Evolutionary conservation across 176 grass and related monocot genomes (phyloP).

Genomic region (Phragmites australis): DNA sequence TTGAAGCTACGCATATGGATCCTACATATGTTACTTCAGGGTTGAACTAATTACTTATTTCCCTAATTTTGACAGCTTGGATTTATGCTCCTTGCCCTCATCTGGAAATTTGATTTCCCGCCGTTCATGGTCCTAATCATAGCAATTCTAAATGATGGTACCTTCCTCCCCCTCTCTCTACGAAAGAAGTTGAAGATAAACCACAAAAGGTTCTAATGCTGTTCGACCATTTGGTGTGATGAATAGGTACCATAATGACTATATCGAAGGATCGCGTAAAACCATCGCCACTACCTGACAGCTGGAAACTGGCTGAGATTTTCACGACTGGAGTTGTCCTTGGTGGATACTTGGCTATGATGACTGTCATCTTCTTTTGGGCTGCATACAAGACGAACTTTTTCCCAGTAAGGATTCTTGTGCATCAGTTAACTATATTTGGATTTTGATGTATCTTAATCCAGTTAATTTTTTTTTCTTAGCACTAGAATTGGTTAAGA

Average conservation of each 20-base stretch:
- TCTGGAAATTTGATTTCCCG: conserved; percentile 79
- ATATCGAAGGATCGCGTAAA: conserved; percentile 85
- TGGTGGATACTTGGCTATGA: conserved; percentile 71
- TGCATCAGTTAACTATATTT: not conserved
- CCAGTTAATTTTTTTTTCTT: not conserved
- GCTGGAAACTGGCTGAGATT: conserved; percentile 79
- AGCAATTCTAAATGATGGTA: conserved; percentile 81
- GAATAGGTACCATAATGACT: conserved; percentile 76
- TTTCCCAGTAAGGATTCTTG: conserved; percentile 51
- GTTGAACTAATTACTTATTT: not conserved
- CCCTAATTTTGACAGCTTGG: conserved; percentile 53
- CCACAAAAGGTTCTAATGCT: not conserved
- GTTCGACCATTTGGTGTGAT: conserved; percentile 1
- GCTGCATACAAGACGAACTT: conserved; percentile 70
- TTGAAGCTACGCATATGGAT: not conserved
- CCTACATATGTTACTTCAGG: not conserved
- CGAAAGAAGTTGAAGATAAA: not conserved
- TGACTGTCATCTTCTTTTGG: conserved; percentile 87
- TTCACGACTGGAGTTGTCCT: conserved; percentile 73
- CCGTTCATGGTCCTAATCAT: conserved; percentile 89
- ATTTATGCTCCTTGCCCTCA: conserved; percentile 78
- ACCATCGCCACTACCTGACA: conserved; percentile 71
- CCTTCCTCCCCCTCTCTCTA: not conserved
- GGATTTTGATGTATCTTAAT: not conserved
- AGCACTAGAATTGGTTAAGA: not conserved